Conservation (phyloP, 768 basidiomycete genomes). For the Floccularia luteovirens region DNA sequence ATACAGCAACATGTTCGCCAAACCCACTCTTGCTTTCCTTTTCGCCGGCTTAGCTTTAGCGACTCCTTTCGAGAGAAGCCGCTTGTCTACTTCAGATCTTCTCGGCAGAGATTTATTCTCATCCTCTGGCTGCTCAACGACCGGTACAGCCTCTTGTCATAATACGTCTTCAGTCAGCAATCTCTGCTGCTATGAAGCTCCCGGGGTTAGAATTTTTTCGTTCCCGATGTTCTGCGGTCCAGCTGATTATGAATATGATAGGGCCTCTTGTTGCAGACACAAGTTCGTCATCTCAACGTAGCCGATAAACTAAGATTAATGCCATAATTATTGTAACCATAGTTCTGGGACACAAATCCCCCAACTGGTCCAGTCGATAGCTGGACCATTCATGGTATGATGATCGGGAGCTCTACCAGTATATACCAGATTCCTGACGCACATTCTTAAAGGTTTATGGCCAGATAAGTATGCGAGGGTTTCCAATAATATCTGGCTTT, state of each 20-base stretch:
- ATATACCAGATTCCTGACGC: conserved; percentile 6
- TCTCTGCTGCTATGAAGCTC: conserved; percentile 60
- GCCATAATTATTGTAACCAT: conserved; percentile 1
- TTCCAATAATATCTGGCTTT: not conserved
- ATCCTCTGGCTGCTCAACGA: conserved; percentile 46
- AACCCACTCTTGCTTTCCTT: too few species aligned
- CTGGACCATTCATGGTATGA: conserved; percentile 70
- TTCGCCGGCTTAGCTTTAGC: too few species aligned
- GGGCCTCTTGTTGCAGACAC: conserved; percentile 53
- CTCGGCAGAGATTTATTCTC: conserved; percentile 17
- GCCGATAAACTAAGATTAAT: not conserved
- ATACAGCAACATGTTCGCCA: too few species aligned
- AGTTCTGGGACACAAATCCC: conserved; percentile 72
- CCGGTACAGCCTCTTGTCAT: conserved; percentile 45
- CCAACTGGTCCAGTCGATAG: conserved; percentile 54
- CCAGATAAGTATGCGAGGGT: conserved; percentile 46
- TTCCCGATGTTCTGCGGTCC: not conserved
- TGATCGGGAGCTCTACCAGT: not conserved
- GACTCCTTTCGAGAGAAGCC: not conserved
- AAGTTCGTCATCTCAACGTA: conserved; percentile 16
- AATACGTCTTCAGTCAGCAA: conserved; percentile 35
- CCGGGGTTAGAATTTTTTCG: conserved; percentile 38
- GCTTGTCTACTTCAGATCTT: conserved; percentile 6
- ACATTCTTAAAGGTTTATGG: conserved; percentile 45
- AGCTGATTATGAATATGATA: conserved; percentile 17